Conservation (phyloP, 139 green algal species). For the Auxenochlorella protothecoides region DNA sequence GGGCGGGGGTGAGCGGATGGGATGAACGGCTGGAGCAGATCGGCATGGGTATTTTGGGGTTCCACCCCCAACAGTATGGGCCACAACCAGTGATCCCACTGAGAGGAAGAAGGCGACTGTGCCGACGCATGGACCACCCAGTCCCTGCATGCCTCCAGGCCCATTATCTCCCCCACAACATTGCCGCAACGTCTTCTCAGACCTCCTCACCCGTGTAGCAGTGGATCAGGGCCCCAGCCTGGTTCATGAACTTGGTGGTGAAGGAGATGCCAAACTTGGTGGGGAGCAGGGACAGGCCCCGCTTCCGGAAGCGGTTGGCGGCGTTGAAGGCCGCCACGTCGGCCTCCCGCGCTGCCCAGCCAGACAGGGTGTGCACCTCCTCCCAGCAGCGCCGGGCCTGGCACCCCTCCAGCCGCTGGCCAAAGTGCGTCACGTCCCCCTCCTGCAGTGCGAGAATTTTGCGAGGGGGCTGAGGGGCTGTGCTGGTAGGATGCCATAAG, state of each 20-base stretch:
- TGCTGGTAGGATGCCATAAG: no score
- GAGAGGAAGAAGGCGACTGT: no score
- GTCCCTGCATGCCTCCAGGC: no score
- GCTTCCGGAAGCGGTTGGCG: constrained; percentile 63
- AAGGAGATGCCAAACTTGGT: constrained; percentile 99
- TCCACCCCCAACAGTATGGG: not conserved
- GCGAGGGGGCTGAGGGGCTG: no score
- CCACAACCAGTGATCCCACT: not conserved
- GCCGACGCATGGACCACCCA: no score
- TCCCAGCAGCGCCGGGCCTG: constrained; percentile 29
- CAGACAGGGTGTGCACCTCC: constrained; percentile 27
- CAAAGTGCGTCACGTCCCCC: constrained; percentile 72
- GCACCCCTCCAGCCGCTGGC: constrained; percentile 50
- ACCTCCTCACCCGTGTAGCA: constrained; percentile 50
- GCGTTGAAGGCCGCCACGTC: constrained; percentile 55
- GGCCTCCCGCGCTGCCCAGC: constrained; percentile 17
- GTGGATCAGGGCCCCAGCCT: constrained; percentile 87
- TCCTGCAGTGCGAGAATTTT: constrained; percentile 18
- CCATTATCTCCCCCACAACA: no score
- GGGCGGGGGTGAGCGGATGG: no score
- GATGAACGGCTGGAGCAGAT: no score
- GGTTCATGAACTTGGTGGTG: constrained; percentile 49
- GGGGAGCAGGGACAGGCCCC: constrained; percentile 72
- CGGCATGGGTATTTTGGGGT: constrained; percentile 29
- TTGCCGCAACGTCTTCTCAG: no score